Base-by-base conservation (phyloP, 352 stramenopile genomes). In the Phytophthora uliginosa region DNA sequence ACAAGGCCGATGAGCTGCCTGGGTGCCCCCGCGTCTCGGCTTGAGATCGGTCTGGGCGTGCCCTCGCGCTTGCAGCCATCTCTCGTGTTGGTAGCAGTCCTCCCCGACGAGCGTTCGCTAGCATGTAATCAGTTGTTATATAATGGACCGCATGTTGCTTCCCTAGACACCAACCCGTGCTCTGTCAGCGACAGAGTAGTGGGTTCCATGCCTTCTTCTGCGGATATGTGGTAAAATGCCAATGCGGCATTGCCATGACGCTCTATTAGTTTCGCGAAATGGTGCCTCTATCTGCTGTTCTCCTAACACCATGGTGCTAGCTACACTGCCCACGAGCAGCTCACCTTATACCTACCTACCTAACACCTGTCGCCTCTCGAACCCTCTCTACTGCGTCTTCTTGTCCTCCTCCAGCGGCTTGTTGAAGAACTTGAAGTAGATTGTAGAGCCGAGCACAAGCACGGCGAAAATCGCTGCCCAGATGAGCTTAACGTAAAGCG, bases 391-490 rank as follows among this genome's bases (percentile, higher is more conserved):
- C 57, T 82, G 65, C 36, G 63, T 70, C 66, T 85, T 85, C 74
- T 79, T 82, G 36, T 80, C 76, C 7, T 68, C 48, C 18, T 74
- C 52, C 17, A 67, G 63, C 57, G 64, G 24, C 69, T 90, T 86
- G 81, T 91, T 91, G 51, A 93, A 79, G 54, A 85, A 89, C 55
- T 78, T 78, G 63, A 97, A 97, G 78, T 97, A 97, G 53, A 97
- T 82, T 8, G 86, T 88, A 36, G 89, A 94, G 51, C 90, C 90
- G 22, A 90, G 76, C n/a, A 92, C 64, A 15, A 97, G 59, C n/a
- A 97, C 60, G 4, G 74, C 59, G 51, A 95, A 90, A 54, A 94
- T 90, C 15, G 93, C 63, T 18, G 79, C 81, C 91, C 91, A 97
- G 59, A 86, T 88, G 31, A 93, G 50, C 69, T 96, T 96, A 53